A percentile compares a stretch with the other conserved stretches of the same genome.
These are phyloP conservation scores for Nicotiana rustica DNA, from an alignment of 305 asterid genomes.

Conservation along the genomic window DNA sequence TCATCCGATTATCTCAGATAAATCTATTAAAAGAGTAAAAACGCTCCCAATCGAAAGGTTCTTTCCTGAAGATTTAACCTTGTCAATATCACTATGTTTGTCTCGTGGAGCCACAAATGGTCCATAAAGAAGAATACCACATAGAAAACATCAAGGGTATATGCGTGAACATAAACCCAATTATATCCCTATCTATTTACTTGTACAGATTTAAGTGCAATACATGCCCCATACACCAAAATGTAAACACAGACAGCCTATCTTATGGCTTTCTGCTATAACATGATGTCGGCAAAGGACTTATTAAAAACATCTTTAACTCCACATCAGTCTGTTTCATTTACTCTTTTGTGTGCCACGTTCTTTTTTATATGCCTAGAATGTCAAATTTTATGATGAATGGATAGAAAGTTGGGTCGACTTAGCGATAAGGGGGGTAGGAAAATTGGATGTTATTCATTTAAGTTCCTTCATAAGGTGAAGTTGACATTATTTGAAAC, in stretches of 20 bases:
- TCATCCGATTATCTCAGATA: no score
- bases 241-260: background rate
- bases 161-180: background rate
- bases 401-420: no score
- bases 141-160: background rate
- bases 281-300: background rate
- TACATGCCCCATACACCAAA: background rate
- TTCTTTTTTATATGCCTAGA: background rate
- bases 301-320: background rate
- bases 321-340: background rate
- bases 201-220: background rate
- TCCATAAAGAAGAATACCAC: background rate
- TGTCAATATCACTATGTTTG: background rate
- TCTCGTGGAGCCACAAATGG: background rate
- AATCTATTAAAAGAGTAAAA: no score
- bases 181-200: background rate
- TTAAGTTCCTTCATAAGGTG: no score
- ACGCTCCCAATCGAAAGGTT: no score
- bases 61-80: no score
- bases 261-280: background rate
- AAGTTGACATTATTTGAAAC: no score
- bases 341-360: background rate
- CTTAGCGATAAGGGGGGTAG: background rate
- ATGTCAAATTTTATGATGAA: background rate
- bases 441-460: background rate